Evolutionary conservation across 768 basidiomycete genomes (phyloP), one percentile per base, ranked within the genome.

Genomic region (Lactifluus piperatus): DNA sequence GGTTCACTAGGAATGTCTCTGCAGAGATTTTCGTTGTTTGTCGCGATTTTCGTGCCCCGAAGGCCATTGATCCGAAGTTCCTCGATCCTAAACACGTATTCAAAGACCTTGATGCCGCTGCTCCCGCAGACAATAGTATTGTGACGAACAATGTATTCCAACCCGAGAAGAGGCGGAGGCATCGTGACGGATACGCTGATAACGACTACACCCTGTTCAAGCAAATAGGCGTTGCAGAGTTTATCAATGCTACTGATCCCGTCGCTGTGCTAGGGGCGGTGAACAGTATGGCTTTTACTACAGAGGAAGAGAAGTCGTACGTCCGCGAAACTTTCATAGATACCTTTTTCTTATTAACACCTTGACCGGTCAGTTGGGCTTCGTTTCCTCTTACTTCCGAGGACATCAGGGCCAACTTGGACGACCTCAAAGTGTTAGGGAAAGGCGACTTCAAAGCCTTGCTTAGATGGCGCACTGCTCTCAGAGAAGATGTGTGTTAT

Each of bases 21-120:
- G 97, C 97, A 13, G 97, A 99, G 74, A 99, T 99, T 69, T 99
- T 99, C 78, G 97, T 99, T 66, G 91, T 97, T 51, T 99, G 97
- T 72, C 87, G 86, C 57, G 91, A 91, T 58, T 99, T 92, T 75
- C 80, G 91, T 57, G 93, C 94, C 9, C 97, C 97, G 3, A 93
- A 91, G 72, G 81, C 87, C 66, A 95, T 99, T 67, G 97, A 99
- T 68, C 94, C 95, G 14, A 97, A 95, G 73, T 97, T 99, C 74
- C 84, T 99, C 62, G 94, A 97, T 70, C 91, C 95, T 3, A 91
- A 85, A 69, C 92, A 97, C 68, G 97, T 99, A 63, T 99, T 99
- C 81, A 94, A 97, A 71, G 95, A 97, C 51, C 76, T 91, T 22
- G 75, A 83, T 16, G 75, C 82, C 0, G 66, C 79, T 5, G 65